Base-by-base conservation (phyloP, 1,284 basidiomycete genomes). In the Rhodotorula sp. region DNA sequence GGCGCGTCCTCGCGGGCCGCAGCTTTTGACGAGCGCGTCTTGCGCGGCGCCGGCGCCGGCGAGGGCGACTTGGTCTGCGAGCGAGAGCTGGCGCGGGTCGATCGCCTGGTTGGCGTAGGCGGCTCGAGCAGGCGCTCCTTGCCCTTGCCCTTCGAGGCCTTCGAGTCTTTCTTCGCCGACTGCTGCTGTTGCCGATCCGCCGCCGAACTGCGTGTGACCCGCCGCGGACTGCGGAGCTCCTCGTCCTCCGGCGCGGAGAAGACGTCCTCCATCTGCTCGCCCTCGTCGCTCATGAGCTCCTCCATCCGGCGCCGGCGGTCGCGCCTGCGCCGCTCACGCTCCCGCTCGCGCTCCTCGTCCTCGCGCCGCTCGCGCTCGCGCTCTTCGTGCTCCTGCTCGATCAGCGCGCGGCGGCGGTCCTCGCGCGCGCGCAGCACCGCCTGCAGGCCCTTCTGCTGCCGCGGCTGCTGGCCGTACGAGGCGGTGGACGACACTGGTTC, bases 351-450 rank as follows among this genome's bases (percentile, higher is more conserved):
- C 17, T 45, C 34, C 55, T 52, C 54, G 49, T 67, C 66, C 27
- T 67, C 66, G 46, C 12, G 19, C 25, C 60, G 53, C 56, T 74
- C 73, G 44, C 70, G 64, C 52, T 74, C 73, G 19, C 70, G 64
- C 45, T 74, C 73, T 3, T 66, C 70, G 5, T 70, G 64, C n/a
- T 74, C 70, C 19, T 67, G 70, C 27, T 74, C 65, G 46, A 69
- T 50, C 3, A 69, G 52, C 2, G 61, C 64, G 0, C 63, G 49
- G 13, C 73, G 63, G 13, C 75, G 72, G 16, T 72, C 73, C 53
- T 76, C 75, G 17, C 74, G 65, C 2, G 74, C 75, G n/a, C 68
- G 66, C 7, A 74, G 64, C 16, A 71, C 67, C 2, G 65, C 65
- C 42, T 68, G 71, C 10, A 74, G 52, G 5, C 73, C 73, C 54